phyloP scores from a whole-genome alignment of 768 basidiomycete genomes.

The Suillus weaverae region DNA sequence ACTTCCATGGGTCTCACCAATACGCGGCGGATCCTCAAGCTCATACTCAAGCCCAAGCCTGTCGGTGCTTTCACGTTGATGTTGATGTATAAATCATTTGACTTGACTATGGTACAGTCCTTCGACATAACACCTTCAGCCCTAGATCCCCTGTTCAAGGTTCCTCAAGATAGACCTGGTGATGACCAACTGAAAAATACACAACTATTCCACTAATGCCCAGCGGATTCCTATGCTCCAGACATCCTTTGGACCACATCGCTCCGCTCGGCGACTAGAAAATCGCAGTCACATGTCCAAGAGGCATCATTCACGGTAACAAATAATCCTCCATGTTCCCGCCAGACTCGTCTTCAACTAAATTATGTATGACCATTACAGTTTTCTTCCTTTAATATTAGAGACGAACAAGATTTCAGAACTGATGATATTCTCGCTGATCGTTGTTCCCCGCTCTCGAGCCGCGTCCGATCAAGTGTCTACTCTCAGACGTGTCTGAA shows the following conservation, averaged over 20 bases:
- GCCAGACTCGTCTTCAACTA: background rate
- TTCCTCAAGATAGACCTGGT: constrained; percentile 23
- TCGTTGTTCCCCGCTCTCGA: background rate
- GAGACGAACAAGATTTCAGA: background rate
- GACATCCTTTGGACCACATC: constrained; percentile 6
- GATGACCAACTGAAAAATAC: background rate
- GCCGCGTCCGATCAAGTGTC: background rate
- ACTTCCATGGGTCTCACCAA: too few relatives aligned
- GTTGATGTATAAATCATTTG: background rate
- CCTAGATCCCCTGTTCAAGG: constrained; percentile 26
- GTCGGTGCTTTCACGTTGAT: constrained; percentile 15
- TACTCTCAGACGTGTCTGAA: background rate
- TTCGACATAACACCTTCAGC: constrained; percentile 28
- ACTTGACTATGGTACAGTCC: constrained; percentile 14
- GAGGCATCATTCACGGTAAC: background rate
- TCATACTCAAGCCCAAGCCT: constrained; percentile 31
- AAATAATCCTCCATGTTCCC: background rate
- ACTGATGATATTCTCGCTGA: background rate
- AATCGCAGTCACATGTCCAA: background rate
- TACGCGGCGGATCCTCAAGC: background rate
- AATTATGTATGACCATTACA: background rate
- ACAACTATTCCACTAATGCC: constrained; percentile 9
- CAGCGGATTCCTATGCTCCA: background rate
- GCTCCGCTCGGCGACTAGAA: constrained; percentile 23
- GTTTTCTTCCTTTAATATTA: background rate